Percentiles rank a stretch among this genome's conserved stretches.
Conservation (phyloP, 352 stramenopile species). For the Phytophthora colocasiae region DNA sequence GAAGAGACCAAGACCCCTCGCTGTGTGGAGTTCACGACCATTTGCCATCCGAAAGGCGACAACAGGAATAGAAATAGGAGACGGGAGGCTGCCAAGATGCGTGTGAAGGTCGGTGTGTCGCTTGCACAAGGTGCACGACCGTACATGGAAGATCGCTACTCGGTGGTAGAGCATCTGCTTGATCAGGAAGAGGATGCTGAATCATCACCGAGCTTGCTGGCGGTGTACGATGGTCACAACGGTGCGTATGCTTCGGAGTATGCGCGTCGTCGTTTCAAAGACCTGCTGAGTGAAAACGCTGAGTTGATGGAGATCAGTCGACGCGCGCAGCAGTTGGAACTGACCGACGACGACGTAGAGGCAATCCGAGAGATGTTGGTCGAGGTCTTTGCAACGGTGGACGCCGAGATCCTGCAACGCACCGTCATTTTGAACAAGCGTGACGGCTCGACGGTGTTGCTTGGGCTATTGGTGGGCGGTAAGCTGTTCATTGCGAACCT, state of each 20-base stretch:
- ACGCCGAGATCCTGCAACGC: constrained; percentile 75
- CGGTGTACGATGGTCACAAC: constrained; percentile 83
- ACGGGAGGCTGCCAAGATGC: constrained; percentile 38
- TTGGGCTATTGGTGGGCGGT: constrained; percentile 71
- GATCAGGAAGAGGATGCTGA: constrained; percentile 50
- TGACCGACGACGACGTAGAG: constrained; percentile 58
- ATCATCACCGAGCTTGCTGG: constrained; percentile 61
- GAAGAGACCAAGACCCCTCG: constrained; percentile 39
- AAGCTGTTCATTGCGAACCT: constrained; percentile 85
- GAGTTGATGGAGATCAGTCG: constrained; percentile 58
- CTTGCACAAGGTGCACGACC: constrained; percentile 66
- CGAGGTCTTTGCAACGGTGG: constrained; percentile 64
- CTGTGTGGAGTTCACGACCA: constrained; percentile 64
- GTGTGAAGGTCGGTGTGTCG: constrained; percentile 57
- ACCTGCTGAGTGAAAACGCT: constrained; percentile 58
- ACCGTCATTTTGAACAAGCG: constrained; percentile 76
- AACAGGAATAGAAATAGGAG: constrained; percentile 24
- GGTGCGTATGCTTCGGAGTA: constrained; percentile 74
- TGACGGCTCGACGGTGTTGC: constrained; percentile 77
- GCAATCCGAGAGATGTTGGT: constrained; percentile 58
- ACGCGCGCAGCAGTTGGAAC: constrained; percentile 33
- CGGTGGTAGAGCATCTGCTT: constrained; percentile 67
- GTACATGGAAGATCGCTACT: constrained; percentile 87
- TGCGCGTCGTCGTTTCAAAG: constrained; percentile 61
- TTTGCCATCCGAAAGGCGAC: constrained; percentile 33